Conservation (phyloP, 2,329 filamentous ascomycete species). For the Scedosporium aurantiacum region DNA sequence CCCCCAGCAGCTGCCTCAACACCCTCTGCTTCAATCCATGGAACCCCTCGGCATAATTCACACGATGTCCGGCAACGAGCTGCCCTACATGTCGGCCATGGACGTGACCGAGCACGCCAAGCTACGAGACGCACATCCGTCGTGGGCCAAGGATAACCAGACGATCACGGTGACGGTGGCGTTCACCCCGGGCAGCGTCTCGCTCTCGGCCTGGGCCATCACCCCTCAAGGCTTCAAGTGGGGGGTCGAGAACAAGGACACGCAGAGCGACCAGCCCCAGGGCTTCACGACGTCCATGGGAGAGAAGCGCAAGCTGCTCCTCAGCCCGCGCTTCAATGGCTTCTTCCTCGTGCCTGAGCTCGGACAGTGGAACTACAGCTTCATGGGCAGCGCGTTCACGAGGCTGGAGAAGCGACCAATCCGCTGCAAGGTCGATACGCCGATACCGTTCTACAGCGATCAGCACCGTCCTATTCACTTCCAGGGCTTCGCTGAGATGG, state of each 20-base stretch:
- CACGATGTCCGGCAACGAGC: constrained; percentile 87
- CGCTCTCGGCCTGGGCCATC: constrained; percentile 83
- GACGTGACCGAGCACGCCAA: constrained; percentile 92
- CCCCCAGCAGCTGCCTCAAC: constrained; percentile 79
- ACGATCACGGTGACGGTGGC: constrained; percentile 91
- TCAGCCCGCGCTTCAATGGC: constrained; percentile 87
- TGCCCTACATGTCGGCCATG: constrained; percentile 88
- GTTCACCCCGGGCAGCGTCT: constrained; percentile 94
- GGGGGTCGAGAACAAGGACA: constrained; percentile 93
- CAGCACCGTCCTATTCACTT: constrained; percentile 90
- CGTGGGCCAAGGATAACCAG: constrained; percentile 70
- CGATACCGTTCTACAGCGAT: constrained; percentile 80
- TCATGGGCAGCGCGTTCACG: constrained; percentile 85
- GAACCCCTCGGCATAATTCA: constrained; percentile 94
- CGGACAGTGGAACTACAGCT: constrained; percentile 93
- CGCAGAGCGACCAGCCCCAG: constrained; percentile 81
- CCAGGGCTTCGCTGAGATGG: constrained; percentile 91
- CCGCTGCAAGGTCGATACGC: constrained; percentile 89
- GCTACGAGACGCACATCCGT: constrained; percentile 67
- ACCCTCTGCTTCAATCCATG: constrained; percentile 76
- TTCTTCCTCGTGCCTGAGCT: constrained; percentile 94
- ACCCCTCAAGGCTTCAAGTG: constrained; percentile 91
- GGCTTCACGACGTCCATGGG: constrained; percentile 90
- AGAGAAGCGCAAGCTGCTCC: constrained; percentile 85
- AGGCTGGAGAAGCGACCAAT: constrained; percentile 83